Base-by-base conservation (phyloP, 2,329 filamentous ascomycete genomes). In the Pezicula radicicola region DNA sequence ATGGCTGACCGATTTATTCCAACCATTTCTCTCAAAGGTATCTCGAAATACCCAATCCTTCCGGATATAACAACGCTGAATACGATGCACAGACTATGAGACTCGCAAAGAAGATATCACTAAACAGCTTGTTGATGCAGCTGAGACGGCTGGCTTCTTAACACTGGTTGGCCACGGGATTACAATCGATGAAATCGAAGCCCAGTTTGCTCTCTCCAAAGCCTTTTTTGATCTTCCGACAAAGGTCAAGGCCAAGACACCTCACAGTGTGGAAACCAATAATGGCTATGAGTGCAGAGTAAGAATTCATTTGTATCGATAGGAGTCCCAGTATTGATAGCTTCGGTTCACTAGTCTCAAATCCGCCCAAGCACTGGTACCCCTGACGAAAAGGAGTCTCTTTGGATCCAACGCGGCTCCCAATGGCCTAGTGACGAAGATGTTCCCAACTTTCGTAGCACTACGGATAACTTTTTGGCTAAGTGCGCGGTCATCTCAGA, bases 81-180 rank as follows among this genome's bases (percentile, higher is more conserved):
- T 37, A 37, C 4, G 13, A 18, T 13, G 13, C 12, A 13, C 10
- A 43, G 40, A 43, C 40, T 43, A 8, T 43, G 40, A 43, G n/a
- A 18, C 2, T 21, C 73, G 79, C 46, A 72, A 79, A 56, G 72
- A 78, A 49, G 69, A 75, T 41, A 82, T 83, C 57, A 79, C 77
- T 0, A 51, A 63, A 2, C 64, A 81, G 53, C 70, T 83, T 12
- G 68, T 77, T 52, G 51, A 72, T 30, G 79, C 79, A 1, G 75
- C 79, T 0, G 77, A 81, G 55, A 78, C 77, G 16, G 75, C 75
- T 36, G 79, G 80, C 15, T 82, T 83, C 70, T 83, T 83, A 63
- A 75, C 74, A 27, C 55, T 83, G 2, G 65, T 75, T 16, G 73
- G 81, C 56, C 79, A 81, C 54, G 59, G 70, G 67, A 46, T 66